Evolutionary conservation across 192 early-diverging fungal genomes (phyloP).

Genomic region (Entomortierella chlamydospora): DNA sequence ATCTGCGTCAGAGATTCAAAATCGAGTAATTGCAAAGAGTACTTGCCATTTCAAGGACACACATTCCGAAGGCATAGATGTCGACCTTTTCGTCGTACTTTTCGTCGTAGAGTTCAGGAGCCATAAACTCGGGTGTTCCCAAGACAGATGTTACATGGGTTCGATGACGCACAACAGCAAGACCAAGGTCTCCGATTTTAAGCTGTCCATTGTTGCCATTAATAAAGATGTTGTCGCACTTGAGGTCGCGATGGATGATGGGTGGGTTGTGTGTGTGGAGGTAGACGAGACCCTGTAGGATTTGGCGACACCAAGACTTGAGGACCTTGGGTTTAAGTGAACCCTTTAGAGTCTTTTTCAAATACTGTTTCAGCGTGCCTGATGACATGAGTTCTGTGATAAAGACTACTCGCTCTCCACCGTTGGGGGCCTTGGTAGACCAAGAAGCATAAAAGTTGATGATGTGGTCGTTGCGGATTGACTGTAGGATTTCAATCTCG

Average conservation of each 20-base stretch:
- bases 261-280: constrained; percentile 82
- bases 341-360: constrained; percentile 75
- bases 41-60: constrained; percentile 70
- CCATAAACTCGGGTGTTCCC: constrained; percentile 91
- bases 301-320: constrained; percentile 85
- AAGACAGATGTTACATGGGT: constrained; percentile 81
- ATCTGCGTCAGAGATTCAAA: background rate
- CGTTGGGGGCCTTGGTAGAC: constrained; percentile 66
- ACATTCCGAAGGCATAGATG: constrained; percentile 92
- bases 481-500: constrained; percentile 79
- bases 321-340: constrained; percentile 78
- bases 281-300: constrained; percentile 83
- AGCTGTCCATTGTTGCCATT: constrained; percentile 90
- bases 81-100: constrained; percentile 90
- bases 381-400: constrained; percentile 94
- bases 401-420: constrained; percentile 79
- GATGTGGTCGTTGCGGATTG: constrained; percentile 83
- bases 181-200: constrained; percentile 89
- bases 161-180: constrained; percentile 71
- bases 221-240: constrained; percentile 89
- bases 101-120: constrained; percentile 91
- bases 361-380: constrained; percentile 83
- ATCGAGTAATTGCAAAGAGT: background rate
- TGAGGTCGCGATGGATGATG: constrained; percentile 85
- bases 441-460: constrained; percentile 82